Conservation (phyloP, 2,329 filamentous ascomycete species). For the Clarireedia monteithiana region DNA sequence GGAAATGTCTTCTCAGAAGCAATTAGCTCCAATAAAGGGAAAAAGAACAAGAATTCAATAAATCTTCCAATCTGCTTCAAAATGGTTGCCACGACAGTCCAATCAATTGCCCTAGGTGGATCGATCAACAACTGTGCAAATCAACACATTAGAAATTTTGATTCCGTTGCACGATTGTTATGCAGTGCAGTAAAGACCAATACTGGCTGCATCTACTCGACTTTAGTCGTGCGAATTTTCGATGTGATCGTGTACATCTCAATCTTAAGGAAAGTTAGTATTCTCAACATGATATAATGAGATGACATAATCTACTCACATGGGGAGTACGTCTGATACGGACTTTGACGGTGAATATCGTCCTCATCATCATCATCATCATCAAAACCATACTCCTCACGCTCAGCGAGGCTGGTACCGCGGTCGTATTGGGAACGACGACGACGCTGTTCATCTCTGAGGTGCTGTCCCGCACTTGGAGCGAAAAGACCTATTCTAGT, state of each 20-base stretch:
- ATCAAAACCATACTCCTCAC: constrained; percentile 23
- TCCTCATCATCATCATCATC: constrained; percentile 8
- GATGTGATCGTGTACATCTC: background rate
- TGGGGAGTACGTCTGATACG: constrained; percentile 12
- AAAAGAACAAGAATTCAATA: constrained; percentile 8
- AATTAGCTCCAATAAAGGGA: background rate
- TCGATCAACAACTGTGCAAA: constrained; percentile 5
- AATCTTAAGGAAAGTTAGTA: constrained; percentile 1
- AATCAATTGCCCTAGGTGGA: constrained; percentile 4
- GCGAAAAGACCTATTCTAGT: constrained; percentile 62
- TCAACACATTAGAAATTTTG: constrained; percentile 4
- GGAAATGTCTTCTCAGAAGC: background rate
- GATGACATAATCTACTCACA: constrained; percentile 9
- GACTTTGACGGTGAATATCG: constrained; percentile 6
- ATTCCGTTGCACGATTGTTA: background rate
- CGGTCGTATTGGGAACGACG: constrained; percentile 69
- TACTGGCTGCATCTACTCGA: constrained; percentile 1
- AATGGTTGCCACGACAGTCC: constrained; percentile 9
- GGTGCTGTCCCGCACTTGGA: constrained; percentile 66
- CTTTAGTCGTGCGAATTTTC: constrained; percentile 1
- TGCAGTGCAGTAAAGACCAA: background rate
- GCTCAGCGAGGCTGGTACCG: constrained; percentile 61
- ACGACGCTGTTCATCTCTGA: constrained; percentile 67
- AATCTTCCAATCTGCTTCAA: constrained; percentile 15
- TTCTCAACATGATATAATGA: background rate